Evolutionary conservation across 1,284 basidiomycete species (phyloP), one percentile per base, ranked within the genome.

Genomic region (Apiotrichum akiyoshidainum): DNA sequence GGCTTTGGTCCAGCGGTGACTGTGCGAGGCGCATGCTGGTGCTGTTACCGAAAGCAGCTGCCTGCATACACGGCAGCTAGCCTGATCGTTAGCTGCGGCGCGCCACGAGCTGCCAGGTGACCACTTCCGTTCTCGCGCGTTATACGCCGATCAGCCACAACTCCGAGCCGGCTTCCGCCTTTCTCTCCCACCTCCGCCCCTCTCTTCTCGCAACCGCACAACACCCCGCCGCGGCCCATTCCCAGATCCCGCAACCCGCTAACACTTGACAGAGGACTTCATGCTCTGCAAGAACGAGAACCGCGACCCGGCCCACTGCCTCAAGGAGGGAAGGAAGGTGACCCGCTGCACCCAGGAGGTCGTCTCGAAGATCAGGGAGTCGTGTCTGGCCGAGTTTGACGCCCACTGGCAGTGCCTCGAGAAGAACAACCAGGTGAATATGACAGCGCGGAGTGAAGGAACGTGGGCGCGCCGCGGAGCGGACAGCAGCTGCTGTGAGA

Each of bases 241-340:
- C 40, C 17, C 44, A 2, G 21, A 19, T 19, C 45, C 13, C 22
- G 5, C 22, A 16, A 6, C 22, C 26, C n/a, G 52, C 52, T 41
- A n/a, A 26, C 42, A 19, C 49, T 22, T 4, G n/a, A 16, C 73
- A 96, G 93, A 97, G 85, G 95, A 99, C 81, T 99, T 98, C 74
- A 97, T 99, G 92, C 88, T 98, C 58, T 99, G 96, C 85, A 99
- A 99, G 82, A 82, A 85, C 50, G 93, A 98, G 81, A 88, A 85
- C 75, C 83, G 84, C 57, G 87, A 97, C 75, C 92, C 96, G 14
- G 92, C 79, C 39, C 92, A 96, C 78, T 99, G 96, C 80, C 78
- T 99, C 78, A 89, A 90, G 82, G 96, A 99, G 79, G 96, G 96
- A 33, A 81, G 96, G 67, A 87, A 92, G 71, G 95, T 99, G 60